These are phyloP conservation scores for Bigelowiella natans DNA, from an alignment of 78 protist species.

Conservation along the genomic window DNA sequence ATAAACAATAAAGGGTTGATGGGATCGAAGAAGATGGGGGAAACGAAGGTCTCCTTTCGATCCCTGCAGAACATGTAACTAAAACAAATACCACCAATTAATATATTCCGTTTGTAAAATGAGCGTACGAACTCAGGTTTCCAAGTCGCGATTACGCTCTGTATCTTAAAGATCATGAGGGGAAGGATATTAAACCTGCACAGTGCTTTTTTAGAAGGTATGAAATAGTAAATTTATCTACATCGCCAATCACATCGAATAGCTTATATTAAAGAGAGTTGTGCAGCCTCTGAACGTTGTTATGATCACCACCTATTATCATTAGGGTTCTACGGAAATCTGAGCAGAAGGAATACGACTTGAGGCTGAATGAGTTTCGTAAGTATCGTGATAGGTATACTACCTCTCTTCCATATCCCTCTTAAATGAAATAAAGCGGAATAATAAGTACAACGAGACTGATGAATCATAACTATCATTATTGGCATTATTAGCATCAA, in stretches of 20 bases:
- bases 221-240: too few species aligned
- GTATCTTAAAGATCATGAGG: background rate
- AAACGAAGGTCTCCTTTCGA: background rate
- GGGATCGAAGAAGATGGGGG: background rate
- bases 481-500: too few species aligned
- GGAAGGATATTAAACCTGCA: background rate
- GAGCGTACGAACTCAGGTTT: background rate
- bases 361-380: background rate
- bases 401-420: too few species aligned
- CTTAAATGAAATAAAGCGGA: too few species aligned
- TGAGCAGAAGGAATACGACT: background rate
- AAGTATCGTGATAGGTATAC: background rate
- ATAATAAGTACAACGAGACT: too few species aligned
- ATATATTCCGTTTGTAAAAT: background rate
- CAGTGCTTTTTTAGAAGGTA: background rate
- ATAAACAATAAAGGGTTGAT: background rate
- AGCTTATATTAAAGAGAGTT: too few species aligned
- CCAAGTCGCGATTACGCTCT: background rate
- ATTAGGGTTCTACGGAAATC: background rate
- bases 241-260: too few species aligned
- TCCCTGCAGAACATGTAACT: background rate
- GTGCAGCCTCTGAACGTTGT: too few species aligned
- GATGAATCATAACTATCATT: too few species aligned
- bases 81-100: background rate
- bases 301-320: too few species aligned